phyloP scores from a whole-genome alignment of 257 asterid genomes.

The Nicotiana benthamiana region DNA sequence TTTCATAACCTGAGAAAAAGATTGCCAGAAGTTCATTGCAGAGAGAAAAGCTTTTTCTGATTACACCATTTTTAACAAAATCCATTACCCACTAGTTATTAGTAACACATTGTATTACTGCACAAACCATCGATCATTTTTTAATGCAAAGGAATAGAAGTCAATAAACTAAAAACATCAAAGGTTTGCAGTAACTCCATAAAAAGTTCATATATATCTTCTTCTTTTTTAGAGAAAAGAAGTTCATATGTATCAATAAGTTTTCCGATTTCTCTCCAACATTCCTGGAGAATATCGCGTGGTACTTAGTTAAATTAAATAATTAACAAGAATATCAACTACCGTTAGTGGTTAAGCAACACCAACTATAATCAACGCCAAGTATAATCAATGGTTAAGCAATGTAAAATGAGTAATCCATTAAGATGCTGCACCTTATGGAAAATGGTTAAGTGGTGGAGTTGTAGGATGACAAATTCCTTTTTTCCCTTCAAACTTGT shows the following conservation, averaged over 20 bases:
- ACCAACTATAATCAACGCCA: not conserved
- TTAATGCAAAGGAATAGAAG: not conserved
- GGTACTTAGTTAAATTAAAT: not conserved
- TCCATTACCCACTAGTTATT: not conserved
- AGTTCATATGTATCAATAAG: not conserved
- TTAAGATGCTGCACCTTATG: not conserved
- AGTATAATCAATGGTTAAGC: not conserved
- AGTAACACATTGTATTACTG: not conserved
- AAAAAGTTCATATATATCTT: not conserved
- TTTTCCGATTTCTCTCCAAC: not conserved
- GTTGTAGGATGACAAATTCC: not conserved
- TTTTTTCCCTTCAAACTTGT: not conserved
- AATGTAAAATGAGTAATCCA: not conserved
- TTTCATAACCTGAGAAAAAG: constrained; percentile 52
- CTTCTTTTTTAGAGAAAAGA: not conserved
- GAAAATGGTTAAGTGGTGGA: not conserved
- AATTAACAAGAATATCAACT: not conserved
- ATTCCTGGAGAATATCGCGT: not conserved
- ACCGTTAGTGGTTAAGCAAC: not conserved
- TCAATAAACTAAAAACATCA: not conserved
- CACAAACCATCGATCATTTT: not conserved
- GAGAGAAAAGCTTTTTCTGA: not conserved
- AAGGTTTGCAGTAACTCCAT: not conserved
- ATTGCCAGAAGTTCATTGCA: constrained; percentile 10
- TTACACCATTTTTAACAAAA: not conserved